phyloP scores from a whole-genome alignment of 108 stramenopile species.

The Nitzschia palea region DNA sequence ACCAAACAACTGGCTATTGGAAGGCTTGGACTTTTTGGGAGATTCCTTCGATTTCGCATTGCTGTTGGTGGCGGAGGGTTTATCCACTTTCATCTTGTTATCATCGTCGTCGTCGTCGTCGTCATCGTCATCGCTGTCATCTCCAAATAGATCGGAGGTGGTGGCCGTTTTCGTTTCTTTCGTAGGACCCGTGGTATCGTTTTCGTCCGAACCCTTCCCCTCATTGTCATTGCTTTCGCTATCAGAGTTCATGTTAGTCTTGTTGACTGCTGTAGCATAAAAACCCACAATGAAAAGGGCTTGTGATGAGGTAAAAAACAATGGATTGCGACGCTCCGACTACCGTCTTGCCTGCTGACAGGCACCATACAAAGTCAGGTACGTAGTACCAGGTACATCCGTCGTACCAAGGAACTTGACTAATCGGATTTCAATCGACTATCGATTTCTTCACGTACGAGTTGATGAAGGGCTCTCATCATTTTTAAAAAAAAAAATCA shows the following conservation, averaged over 20 bases:
- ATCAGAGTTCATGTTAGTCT: background rate
- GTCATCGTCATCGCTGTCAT: constrained; percentile 42
- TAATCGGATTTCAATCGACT: too few species aligned
- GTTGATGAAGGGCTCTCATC: too few species aligned
- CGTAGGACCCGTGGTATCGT: constrained; percentile 1
- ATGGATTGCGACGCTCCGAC: too few species aligned
- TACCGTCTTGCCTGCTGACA: too few species aligned
- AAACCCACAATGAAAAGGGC: too few species aligned
- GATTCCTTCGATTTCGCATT: background rate
- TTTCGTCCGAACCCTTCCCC: background rate
- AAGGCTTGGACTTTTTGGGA: constrained; percentile 13
- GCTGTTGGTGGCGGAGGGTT: too few species aligned
- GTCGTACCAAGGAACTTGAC: too few species aligned
- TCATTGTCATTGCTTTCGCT: constrained; percentile 15
- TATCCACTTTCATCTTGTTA: background rate
- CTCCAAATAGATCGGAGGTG: background rate
- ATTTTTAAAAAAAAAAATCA: background rate
- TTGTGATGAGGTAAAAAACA: too few species aligned
- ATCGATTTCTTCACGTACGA: too few species aligned
- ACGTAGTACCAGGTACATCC: too few species aligned
- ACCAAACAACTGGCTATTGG: constrained; percentile 21
- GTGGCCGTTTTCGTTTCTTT: constrained; percentile 11
- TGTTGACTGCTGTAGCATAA: background rate
- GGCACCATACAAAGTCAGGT: too few species aligned
- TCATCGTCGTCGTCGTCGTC: background rate